Base-by-base conservation (phyloP, 495 filamentous ascomycete genomes). In the Lasiosphaeria miniovina region DNA sequence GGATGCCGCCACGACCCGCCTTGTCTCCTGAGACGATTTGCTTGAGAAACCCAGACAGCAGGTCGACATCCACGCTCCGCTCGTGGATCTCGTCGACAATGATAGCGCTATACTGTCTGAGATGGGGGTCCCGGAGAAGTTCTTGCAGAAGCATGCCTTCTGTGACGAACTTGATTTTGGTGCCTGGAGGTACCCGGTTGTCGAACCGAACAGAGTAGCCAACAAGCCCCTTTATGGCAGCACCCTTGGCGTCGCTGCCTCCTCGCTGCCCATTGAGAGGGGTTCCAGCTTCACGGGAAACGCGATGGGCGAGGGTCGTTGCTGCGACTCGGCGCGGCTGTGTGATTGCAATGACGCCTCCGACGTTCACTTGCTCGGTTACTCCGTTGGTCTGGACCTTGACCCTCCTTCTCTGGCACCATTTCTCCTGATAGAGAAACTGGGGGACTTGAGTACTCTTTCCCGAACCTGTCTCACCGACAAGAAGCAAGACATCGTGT, bases 1-100 rank as follows among this genome's bases (percentile, higher is more conserved):
- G 84, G 46, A 90, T 73, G 10, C 88, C 88, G 15, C 84, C 87
- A 38, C 87, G 80, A 24, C 83, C 88, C 12, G 73, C 74, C 56
- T 77, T 80, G 60, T 82, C 75, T 4, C 85, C 84, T 35, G 75
- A 73, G 1, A 90, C 70, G 35, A 96, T 77, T 59, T 88, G 87
- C 67, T 87, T 90, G 61, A 98, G 72, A 64, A 99, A 98, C 0
- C 95, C 95, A 52, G 90, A 77, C 0, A 95, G 76, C 52, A 98
- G 73, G 77, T 99, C 95, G 14, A 96, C 93, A 66, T 96, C 96
- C n/a, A 96, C 84, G 57, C 93, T 95, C 57, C 95, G 82, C 74
- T 99, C 95, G 75, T 99, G 95, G 3, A 98, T 91, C 68, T 99
- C 95, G 75, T 99, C 95, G 9, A 99, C 90, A 52, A 98, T 81